Conservation (phyloP, 495 filamentous ascomycete genomes). For the Poronia punctata region DNA sequence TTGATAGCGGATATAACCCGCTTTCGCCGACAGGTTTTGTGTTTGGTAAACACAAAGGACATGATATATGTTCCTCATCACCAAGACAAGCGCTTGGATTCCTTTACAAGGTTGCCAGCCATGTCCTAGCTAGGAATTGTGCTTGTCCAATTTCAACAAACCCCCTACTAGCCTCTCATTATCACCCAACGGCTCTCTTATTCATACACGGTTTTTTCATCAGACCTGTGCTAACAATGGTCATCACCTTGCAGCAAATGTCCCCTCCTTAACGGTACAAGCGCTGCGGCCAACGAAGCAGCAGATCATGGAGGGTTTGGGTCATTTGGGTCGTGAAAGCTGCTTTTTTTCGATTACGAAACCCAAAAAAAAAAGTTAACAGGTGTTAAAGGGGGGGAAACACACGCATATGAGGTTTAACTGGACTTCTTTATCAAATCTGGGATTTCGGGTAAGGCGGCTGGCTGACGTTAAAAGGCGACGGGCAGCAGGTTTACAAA, state of each 20-base stretch:
- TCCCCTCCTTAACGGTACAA: conserved; percentile 81
- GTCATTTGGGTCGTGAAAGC: conserved; percentile 36
- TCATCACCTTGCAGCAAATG: conserved; percentile 52
- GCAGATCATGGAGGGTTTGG: conserved; percentile 46
- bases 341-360: conserved; percentile 16
- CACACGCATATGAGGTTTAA: too few species aligned
- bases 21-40: too few species aligned
- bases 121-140: too few species aligned
- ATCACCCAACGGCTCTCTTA: neutral
- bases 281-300: conserved; percentile 59
- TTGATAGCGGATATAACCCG: too few species aligned
- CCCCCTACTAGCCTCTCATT: neutral
- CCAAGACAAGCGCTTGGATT: too few species aligned
- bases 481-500: too few species aligned
- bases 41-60: too few species aligned
- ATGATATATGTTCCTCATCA: too few species aligned
- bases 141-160: neutral
- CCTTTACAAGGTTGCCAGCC: too few species aligned
- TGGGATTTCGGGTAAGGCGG: too few species aligned
- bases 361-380: conserved; percentile 9
- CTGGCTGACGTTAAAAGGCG: too few species aligned
- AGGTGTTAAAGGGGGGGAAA: conserved; percentile 2
- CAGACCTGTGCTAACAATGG: conserved; percentile 29
- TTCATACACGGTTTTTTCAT: conserved; percentile 3
- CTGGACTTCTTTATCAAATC: too few species aligned